Conservation (phyloP, 495 filamentous ascomycete species). For the Aspergillus indologenus region DNA sequence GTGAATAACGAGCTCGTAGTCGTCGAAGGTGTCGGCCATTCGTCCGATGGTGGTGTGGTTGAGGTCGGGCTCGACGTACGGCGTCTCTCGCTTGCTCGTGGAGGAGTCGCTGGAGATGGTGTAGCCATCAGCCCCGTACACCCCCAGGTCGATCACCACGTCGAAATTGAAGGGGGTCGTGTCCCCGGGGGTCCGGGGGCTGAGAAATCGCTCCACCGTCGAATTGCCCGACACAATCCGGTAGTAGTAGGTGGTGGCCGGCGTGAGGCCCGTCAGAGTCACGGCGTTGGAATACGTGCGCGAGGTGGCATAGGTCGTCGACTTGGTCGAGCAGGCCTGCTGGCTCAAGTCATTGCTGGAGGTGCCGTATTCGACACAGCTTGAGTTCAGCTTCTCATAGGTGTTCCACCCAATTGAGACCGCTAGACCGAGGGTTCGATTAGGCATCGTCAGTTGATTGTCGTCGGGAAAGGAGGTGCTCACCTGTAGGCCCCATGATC, state of each 20-base stretch:
- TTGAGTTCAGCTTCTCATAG: constrained; percentile 32
- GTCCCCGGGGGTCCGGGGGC: constrained; percentile 50
- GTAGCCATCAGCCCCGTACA: constrained; percentile 56
- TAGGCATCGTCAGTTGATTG: no score
- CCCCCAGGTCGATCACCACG: constrained; percentile 53
- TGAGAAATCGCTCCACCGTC: constrained; percentile 52
- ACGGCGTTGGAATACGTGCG: constrained; percentile 52
- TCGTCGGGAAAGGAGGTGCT: constrained; percentile 14
- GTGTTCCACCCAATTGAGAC: constrained; percentile 59
- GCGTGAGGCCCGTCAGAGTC: constrained; percentile 35
- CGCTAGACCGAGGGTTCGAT: constrained; percentile 29
- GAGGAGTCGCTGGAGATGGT: constrained; percentile 42
- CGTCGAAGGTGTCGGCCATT: constrained; percentile 51
- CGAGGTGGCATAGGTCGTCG: constrained; percentile 49
- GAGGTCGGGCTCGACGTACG: constrained; percentile 50
- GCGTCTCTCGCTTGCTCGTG: constrained; percentile 52
- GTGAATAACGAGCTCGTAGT: constrained; percentile 60
- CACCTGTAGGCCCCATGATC: constrained; percentile 53
- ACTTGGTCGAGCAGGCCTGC: constrained; percentile 32
- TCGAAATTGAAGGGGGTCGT: constrained; percentile 44
- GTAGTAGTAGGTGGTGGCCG: constrained; percentile 53
- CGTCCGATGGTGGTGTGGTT: constrained; percentile 61
- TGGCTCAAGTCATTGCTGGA: constrained; percentile 26
- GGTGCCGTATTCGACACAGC: constrained; percentile 46
- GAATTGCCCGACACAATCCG: constrained; percentile 57